A percentile compares a stretch with the other conserved stretches of the same genome.
phyloP scores from a whole-genome alignment of 1,284 basidiomycete genomes.

The Sporisorium exsertum region DNA sequence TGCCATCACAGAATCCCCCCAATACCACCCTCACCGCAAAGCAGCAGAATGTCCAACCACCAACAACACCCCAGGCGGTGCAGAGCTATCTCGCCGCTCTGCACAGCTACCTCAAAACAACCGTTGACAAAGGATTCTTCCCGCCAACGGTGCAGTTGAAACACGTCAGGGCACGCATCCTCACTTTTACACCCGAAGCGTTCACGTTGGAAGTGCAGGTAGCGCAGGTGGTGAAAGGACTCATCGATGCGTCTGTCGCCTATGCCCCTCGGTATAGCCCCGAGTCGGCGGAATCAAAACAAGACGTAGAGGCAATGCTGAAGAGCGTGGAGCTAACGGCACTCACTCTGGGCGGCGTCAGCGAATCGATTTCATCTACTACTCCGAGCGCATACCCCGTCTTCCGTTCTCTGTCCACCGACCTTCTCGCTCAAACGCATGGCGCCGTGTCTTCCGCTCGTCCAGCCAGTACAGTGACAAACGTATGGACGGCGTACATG shows the following conservation, averaged over 20 bases:
- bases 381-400: conserved; percentile 28
- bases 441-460: conserved; percentile 3
- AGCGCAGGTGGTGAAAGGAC: conserved; percentile 10
- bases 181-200: not conserved
- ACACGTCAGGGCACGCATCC: conserved; percentile 26
- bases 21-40: not conserved
- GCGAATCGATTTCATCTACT: conserved; percentile 25
- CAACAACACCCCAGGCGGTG: conserved; percentile 18
- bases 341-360: conserved; percentile 21
- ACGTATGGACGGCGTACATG: conserved; percentile 26
- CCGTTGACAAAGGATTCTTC: conserved; percentile 12
- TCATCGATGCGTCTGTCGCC: conserved; percentile 20
- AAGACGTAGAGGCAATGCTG: not conserved
- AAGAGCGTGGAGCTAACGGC: conserved; percentile 14
- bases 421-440: conserved; percentile 19
- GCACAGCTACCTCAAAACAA: conserved; percentile 23
- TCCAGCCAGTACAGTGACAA: not conserved
- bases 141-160: conserved; percentile 19
- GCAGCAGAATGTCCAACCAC: conserved; percentile 11
- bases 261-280: not conserved
- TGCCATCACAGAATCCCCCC: conserved; percentile 26
- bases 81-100: conserved; percentile 19
- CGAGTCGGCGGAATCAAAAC: not conserved
- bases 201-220: conserved; percentile 30
- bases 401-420: conserved; percentile 28